phyloP scores from a whole-genome alignment of 2,329 filamentous ascomycete genomes.

The Aspergillus udagawae region DNA sequence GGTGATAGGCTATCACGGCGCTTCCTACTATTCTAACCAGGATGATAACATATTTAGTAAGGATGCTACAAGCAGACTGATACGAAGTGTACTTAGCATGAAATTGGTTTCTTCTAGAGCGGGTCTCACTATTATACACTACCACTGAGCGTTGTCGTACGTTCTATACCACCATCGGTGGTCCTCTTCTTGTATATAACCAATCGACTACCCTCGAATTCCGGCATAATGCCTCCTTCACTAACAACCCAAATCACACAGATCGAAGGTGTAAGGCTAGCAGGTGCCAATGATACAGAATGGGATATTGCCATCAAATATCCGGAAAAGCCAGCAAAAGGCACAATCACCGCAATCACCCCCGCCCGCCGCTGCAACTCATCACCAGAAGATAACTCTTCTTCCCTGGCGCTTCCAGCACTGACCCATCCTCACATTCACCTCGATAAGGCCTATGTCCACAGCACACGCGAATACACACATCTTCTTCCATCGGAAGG shows the following conservation, averaged over 20 bases:
- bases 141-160: background rate
- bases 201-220: background rate
- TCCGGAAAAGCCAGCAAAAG: conserved; percentile 6
- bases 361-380: background rate
- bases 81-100: background rate
- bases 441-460: conserved; percentile 53
- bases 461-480: conserved; percentile 44
- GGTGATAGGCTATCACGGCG: background rate
- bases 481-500: conserved; percentile 58
- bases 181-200: background rate
- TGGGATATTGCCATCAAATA: conserved; percentile 32
- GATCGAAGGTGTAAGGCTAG: conserved; percentile 28
- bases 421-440: conserved; percentile 72
- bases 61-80: background rate
- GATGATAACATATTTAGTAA: background rate
- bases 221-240: conserved; percentile 9
- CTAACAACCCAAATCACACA: conserved; percentile 10
- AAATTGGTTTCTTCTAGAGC: background rate
- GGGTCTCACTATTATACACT: background rate
- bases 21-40: background rate
- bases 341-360: conserved; percentile 27
- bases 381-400: conserved; percentile 5
- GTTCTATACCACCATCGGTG: background rate
- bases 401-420: conserved; percentile 45
- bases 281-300: conserved; percentile 17